These are phyloP conservation scores for Tolypocladium pustulatum DNA, from an alignment of 2,329 filamentous ascomycete genomes.

Conservation along the genomic window DNA sequence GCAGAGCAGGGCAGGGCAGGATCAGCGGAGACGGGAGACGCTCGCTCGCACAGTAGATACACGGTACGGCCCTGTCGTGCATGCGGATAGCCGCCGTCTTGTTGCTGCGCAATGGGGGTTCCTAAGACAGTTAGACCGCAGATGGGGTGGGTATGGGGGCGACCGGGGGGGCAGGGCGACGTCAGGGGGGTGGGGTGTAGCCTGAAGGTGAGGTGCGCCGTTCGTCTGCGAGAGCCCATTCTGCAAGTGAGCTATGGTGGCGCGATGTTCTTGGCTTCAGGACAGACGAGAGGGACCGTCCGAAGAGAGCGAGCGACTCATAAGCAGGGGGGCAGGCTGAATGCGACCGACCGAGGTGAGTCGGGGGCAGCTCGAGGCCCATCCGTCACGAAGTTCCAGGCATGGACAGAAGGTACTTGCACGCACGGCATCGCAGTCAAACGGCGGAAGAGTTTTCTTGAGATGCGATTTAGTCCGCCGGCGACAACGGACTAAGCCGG, in stretches of 20 bases:
- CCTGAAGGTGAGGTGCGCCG: background rate
- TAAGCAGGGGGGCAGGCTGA: background rate
- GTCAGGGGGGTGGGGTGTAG: background rate
- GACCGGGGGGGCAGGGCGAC: background rate
- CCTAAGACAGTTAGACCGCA: conserved; percentile 3
- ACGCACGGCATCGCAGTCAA: background rate
- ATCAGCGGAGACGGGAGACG: background rate
- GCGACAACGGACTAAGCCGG: background rate
- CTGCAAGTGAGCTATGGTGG: background rate
- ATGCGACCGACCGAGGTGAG: background rate
- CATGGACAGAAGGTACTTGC: background rate
- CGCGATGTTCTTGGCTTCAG: background rate
- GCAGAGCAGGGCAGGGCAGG: conserved; percentile 1
- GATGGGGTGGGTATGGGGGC: conserved; percentile 2
- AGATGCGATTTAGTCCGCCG: background rate
- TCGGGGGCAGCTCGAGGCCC: background rate
- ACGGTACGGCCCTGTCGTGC: conserved; percentile 14
- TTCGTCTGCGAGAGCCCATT: background rate
- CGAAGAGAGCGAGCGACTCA: too few relatives aligned
- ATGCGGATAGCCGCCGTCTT: conserved; percentile 19
- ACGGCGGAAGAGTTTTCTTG: background rate
- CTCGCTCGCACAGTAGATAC: background rate
- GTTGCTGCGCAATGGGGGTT: conserved; percentile 4
- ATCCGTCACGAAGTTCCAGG: background rate
- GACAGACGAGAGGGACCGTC: background rate